Evolutionary conservation across 116 monocot species (phyloP), one percentile per base, ranked within the genome.

Genomic region (Thalassia testudinum): DNA sequence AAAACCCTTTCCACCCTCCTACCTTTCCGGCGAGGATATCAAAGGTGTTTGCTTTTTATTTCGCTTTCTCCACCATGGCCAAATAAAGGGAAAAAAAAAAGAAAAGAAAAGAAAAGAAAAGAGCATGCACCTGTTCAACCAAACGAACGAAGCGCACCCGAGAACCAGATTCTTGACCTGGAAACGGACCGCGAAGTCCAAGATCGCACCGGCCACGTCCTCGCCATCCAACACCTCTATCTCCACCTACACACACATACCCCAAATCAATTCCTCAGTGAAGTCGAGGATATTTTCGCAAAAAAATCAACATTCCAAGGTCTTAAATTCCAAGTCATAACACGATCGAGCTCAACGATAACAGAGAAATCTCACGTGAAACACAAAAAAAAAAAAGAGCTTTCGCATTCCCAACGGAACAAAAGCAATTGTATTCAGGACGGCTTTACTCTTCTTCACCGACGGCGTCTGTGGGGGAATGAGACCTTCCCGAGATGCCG

Each of bases 141-240:
- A 87, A 54, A 28, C 40, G 21, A 66, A 43, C 21, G 78, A 75
- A 12, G 80, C 50, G 24, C 59, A 54, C 12, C 93, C 93, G 37
- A 93, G 14, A 12, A 93, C 78, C 61, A 93, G 63, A 58, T 76
- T 80, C 47, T 29, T 68, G 18, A 49, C 61, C 14, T 80, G 71
- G 1, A 70, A 73, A 14, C 66, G 66, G 15, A 51, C 19, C 21
- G 80, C 50, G 60, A 69, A 87, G 14, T 53, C 69, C 28, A 78
- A 27, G 2, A 87, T 59, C 37, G 70, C 74, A 21, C 34, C 61
- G 0, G 61, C 78, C 21, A 65, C 52, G 42, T 56, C 64, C 43
- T 74, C 54, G 13, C 75, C 87, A 17, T 73, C 73, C 62, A 93
- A 47, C 37, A 87, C 73, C 65, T 75, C 37, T 21, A 74, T 78